Percentiles rank a stretch among this genome's conserved stretches.
phyloP scores from a whole-genome alignment of 768 basidiomycete genomes.

The Nidularia sp. region DNA sequence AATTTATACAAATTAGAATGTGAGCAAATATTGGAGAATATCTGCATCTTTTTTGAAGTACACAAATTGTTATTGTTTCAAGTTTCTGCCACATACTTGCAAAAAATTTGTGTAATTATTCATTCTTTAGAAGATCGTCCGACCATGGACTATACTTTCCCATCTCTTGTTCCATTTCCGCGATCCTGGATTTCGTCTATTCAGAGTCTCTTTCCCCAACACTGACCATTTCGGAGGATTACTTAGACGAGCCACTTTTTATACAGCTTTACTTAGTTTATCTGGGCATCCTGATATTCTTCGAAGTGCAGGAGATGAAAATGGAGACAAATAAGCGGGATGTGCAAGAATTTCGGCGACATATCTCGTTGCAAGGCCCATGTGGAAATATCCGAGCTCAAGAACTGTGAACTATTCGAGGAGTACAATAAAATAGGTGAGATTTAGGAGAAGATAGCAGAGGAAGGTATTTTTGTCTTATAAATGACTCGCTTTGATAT shows the following conservation, averaged over 20 bases:
- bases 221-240: not conserved
- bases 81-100: not conserved
- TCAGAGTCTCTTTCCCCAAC: not conserved
- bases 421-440: no score
- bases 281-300: not conserved
- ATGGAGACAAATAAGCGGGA: no score
- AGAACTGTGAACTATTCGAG: no score
- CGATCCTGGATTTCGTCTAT: not conserved
- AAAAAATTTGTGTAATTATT: not conserved
- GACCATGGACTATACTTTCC: not conserved
- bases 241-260: not conserved
- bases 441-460: no score
- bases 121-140: not conserved
- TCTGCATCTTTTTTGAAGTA: not conserved
- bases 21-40: no score
- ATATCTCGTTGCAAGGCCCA: no score
- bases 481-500: no score
- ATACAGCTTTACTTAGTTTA: not conserved
- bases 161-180: not conserved
- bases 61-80: not conserved
- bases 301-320: no score
- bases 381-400: no score
- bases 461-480: no score
- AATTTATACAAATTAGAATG: no score
- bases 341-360: no score